These are phyloP conservation scores for Alternaria infectoria DNA, from an alignment of 2,329 filamentous ascomycete species.

Conservation along the genomic window DNA sequence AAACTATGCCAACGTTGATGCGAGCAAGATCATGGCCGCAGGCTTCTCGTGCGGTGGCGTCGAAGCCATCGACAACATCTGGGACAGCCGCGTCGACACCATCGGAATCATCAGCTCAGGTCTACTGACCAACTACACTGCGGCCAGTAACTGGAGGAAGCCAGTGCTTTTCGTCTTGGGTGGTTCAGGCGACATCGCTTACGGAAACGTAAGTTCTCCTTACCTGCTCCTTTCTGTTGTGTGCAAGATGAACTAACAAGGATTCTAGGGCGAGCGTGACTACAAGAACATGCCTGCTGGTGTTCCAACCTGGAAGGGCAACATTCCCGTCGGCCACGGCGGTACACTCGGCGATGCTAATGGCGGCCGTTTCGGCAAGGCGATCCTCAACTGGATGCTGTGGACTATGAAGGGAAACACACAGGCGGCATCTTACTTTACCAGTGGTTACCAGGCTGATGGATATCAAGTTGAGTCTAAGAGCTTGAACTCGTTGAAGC, in stretches of 20 bases:
- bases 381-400: slow-evolving; percentile 17
- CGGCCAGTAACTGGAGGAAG: slow-evolving; percentile 15
- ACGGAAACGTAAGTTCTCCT: slow-evolving; percentile 20
- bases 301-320: slow-evolving; percentile 26
- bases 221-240: not conserved
- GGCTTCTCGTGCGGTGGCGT: slow-evolving; percentile 25
- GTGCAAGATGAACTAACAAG: not conserved
- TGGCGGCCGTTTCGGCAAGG: slow-evolving; percentile 23
- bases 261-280: slow-evolving; percentile 21
- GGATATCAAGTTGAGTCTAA: slow-evolving; percentile 13
- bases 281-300: slow-evolving; percentile 18
- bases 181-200: slow-evolving; percentile 24
- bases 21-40: slow-evolving; percentile 19
- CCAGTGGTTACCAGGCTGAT: slow-evolving; percentile 9
- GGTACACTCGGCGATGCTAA: slow-evolving; percentile 18
- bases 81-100: slow-evolving; percentile 16
- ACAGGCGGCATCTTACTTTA: slow-evolving; percentile 8
- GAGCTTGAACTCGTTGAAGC: slow-evolving; percentile 10
- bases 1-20: slow-evolving; percentile 25
- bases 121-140: slow-evolving; percentile 13
- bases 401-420: slow-evolving; percentile 21
- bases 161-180: slow-evolving; percentile 24
- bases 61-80: slow-evolving; percentile 21
- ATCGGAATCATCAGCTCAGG: slow-evolving; percentile 26
- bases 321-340: slow-evolving; percentile 27